phyloP scores from a whole-genome alignment of 106 monocot genomes.

The Amphibolis antarctica region DNA sequence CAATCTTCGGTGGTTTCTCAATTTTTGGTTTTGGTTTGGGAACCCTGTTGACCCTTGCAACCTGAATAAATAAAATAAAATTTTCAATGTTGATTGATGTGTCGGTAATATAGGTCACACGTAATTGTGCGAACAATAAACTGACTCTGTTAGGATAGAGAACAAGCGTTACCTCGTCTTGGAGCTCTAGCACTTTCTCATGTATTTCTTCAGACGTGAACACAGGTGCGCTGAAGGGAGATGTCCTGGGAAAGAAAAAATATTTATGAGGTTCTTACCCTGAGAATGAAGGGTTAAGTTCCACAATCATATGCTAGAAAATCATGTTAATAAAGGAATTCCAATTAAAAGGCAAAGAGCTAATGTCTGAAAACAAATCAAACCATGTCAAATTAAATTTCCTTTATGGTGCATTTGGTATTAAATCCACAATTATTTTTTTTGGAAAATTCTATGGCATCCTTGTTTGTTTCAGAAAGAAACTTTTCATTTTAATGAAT shows the following conservation, averaged over 20 bases:
- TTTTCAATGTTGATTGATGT: neutral
- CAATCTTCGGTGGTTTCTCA: conserved; percentile 58
- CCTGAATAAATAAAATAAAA: conserved; percentile 20
- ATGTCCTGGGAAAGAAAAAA: conserved; percentile 26
- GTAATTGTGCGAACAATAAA: no score
- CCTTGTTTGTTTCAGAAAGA: no score
- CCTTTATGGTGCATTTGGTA: no score
- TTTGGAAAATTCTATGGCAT: no score
- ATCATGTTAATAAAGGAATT: no score
- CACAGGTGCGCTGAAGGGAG: conserved; percentile 29
- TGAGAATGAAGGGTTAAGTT: no score
- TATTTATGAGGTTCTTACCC: neutral
- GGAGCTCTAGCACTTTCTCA: conserved; percentile 43
- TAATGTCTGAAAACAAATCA: neutral
- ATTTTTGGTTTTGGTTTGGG: conserved; percentile 92
- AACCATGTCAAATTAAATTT: neutral
- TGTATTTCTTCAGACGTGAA: conserved; percentile 78
- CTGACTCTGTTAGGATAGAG: neutral
- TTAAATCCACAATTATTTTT: no score
- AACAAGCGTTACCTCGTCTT: conserved; percentile 50
- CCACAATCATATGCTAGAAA: no score
- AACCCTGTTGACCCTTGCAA: conserved; percentile 65
- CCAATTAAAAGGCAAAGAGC: no score
- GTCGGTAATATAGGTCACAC: neutral
- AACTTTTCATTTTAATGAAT: no score